Evolutionary conservation across 805 yeast genomes (phyloP).

Genomic region (Yarrowia yakushimensis): DNA sequence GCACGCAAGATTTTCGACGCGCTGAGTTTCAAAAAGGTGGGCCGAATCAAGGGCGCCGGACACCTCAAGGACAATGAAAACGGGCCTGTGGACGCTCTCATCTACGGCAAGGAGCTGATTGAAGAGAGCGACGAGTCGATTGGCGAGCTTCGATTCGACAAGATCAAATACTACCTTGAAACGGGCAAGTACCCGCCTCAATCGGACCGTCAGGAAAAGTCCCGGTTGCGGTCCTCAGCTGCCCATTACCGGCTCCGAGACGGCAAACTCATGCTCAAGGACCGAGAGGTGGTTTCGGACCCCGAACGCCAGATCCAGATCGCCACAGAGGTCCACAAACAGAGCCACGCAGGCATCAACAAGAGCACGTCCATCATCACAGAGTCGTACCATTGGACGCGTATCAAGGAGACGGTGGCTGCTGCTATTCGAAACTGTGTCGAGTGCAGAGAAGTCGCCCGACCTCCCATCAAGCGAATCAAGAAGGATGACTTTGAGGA

Average conservation of each 20-base stretch:
- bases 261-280: conserved; percentile 73
- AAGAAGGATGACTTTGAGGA: conserved; percentile 30
- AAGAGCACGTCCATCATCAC: conserved; percentile 75
- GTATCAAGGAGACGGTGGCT: conserved; percentile 83
- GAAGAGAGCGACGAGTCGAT: conserved; percentile 49
- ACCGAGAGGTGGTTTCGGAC: conserved; percentile 78
- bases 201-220: conserved; percentile 78
- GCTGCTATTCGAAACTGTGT: conserved; percentile 72
- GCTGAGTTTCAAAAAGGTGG: conserved; percentile 70
- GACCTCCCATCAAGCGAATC: conserved; percentile 33
- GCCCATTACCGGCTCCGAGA: conserved; percentile 68
- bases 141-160: conserved; percentile 56
- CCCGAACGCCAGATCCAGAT: conserved; percentile 70
- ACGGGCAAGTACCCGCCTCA: conserved; percentile 84
- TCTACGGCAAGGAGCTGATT: conserved; percentile 77
- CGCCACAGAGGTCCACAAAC: conserved; percentile 64
- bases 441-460: conserved; percentile 57
- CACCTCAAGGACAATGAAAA: conserved; percentile 76
- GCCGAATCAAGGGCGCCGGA: conserved; percentile 83
- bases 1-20: conserved; percentile 77
- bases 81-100: conserved; percentile 74
- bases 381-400: conserved; percentile 84
- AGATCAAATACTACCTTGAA: conserved; percentile 70
- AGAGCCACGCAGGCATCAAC: conserved; percentile 82
- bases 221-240: conserved; percentile 75